phyloP scores from a whole-genome alignment of 2,329 filamentous ascomycete genomes.

The Alternaria sp. region DNA sequence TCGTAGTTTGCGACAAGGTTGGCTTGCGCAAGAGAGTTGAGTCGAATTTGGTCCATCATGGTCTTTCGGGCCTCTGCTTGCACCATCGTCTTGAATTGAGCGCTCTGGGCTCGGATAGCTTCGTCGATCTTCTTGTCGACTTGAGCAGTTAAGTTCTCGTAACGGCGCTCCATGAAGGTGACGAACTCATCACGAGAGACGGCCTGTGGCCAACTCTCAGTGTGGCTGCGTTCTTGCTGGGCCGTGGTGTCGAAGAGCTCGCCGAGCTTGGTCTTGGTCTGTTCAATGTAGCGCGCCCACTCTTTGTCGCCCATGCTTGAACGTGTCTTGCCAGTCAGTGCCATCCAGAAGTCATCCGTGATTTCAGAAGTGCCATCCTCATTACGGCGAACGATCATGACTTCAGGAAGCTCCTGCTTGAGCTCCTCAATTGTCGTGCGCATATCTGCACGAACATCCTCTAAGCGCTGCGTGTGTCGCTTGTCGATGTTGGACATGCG shows the following conservation, averaged over 20 bases:
- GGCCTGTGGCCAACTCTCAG: constrained; percentile 15
- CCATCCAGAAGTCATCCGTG: constrained; percentile 69
- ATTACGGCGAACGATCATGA: constrained; percentile 63
- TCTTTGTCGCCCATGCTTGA: constrained; percentile 51
- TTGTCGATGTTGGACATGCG: constrained; percentile 24
- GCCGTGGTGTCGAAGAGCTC: constrained; percentile 28
- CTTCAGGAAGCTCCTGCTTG: constrained; percentile 57
- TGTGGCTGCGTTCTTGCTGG: constrained; percentile 3
- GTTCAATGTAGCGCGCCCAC: constrained; percentile 61
- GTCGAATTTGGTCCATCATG: constrained; percentile 37
- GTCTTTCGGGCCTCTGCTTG: constrained; percentile 39
- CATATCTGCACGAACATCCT: constrained; percentile 23
- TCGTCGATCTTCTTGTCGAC: constrained; percentile 36
- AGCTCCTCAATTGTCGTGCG: constrained; percentile 24
- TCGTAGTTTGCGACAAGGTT: constrained; percentile 43
- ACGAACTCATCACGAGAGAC: constrained; percentile 61
- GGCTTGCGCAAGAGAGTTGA: constrained; percentile 40
- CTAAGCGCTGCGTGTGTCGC: constrained; percentile 16
- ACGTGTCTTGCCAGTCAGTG: constrained; percentile 63
- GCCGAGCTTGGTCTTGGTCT: constrained; percentile 55
- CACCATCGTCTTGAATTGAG: constrained; percentile 23
- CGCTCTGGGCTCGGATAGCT: constrained; percentile 21
- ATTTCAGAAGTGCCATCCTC: constrained; percentile 62
- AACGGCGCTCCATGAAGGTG: constrained; percentile 34
- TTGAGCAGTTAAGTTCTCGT: constrained; percentile 22